Evolutionary conservation across 2,329 filamentous ascomycete species (phyloP), one percentile per base, ranked within the genome.

Genomic region (Phaeosphaeriaceae sp.): DNA sequence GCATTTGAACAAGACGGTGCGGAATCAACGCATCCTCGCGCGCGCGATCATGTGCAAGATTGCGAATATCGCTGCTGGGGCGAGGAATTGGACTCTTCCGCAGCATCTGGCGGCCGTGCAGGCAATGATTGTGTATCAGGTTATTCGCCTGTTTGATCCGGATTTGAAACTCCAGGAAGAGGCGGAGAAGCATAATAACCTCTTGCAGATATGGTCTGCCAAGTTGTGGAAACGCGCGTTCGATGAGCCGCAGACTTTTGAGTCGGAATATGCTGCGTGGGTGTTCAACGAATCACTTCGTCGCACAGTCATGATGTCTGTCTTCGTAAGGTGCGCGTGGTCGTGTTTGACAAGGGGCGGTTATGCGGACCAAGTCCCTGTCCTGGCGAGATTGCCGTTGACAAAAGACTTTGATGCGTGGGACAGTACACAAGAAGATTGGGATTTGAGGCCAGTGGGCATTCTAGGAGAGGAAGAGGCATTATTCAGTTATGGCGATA

Each of bases 101-200:
- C 66, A 74, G 43, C 72, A 73, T 40, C 71, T 76, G 19, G 72
- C 73, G 10, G 71, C 71, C 10, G 72, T 75, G 7, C 72, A 76
- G 48, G 67, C 73, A 6, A 55, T 76, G n/a, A 66, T 73, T 26
- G 64, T 71, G 49, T 76, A 76, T 52, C 73, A 76, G 52, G 65
- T 69, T 44, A 73, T 74, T 11, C 68, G 68, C 17, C 64, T 76
- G 9, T 74, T 72, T 59, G 71, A 74, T 44, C 57, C 67, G 2
- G 58, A 58, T 8, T 50, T 74, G 1, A 47, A 53, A 5, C 57
- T 63, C 2, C 68, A 69, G 48, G 49, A 19, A 1, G 21, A 54
- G 2, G 71, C 68, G 4, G 58, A 58, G 13, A 61, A 58, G 24
- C 67, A 72, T 13, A 68, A 68, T 24, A 23, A 17, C 4, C 59